Evolutionary conservation across 2,329 filamentous ascomycete genomes (phyloP).

Genomic region (Claviceps arundinis): DNA sequence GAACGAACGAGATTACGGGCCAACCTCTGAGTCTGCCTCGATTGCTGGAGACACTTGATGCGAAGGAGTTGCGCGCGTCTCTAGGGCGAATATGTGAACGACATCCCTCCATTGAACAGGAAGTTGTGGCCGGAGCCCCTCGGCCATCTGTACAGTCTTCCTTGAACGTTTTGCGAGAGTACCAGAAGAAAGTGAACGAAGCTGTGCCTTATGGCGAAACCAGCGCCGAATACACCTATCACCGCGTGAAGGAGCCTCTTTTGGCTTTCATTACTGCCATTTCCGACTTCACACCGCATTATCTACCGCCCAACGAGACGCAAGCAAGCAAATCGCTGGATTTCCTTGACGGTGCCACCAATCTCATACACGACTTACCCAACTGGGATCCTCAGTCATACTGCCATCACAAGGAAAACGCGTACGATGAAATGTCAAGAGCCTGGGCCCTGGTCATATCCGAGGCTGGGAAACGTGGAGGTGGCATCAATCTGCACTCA

Average conservation of each 20-base stretch:
- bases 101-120: slow-evolving; percentile 72
- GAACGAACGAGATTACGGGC: slow-evolving; percentile 51
- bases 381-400: slow-evolving; percentile 83
- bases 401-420: slow-evolving; percentile 85
- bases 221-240: slow-evolving; percentile 87
- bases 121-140: slow-evolving; percentile 73
- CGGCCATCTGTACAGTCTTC: slow-evolving; percentile 75
- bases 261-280: slow-evolving; percentile 75
- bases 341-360: slow-evolving; percentile 81
- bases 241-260: slow-evolving; percentile 73
- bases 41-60: slow-evolving; percentile 87
- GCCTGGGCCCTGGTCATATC: slow-evolving; percentile 87
- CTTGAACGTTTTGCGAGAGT: slow-evolving; percentile 66
- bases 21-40: slow-evolving; percentile 46
- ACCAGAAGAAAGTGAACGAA: slow-evolving; percentile 63
- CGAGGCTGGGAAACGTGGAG: slow-evolving; percentile 81
- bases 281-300: slow-evolving; percentile 89
- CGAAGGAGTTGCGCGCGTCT: slow-evolving; percentile 68
- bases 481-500: slow-evolving; percentile 78
- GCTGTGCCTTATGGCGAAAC: slow-evolving; percentile 79
- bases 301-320: slow-evolving; percentile 78
- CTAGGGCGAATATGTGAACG: slow-evolving; percentile 86
- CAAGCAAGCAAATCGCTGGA: slow-evolving; percentile 73
- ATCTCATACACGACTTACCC: slow-evolving; percentile 78
- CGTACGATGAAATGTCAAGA: slow-evolving; percentile 89